Evolutionary conservation across 306 rosid genomes (phyloP), one percentile per base, ranked within the genome.

Genomic region (Fragaria vesca): DNA sequence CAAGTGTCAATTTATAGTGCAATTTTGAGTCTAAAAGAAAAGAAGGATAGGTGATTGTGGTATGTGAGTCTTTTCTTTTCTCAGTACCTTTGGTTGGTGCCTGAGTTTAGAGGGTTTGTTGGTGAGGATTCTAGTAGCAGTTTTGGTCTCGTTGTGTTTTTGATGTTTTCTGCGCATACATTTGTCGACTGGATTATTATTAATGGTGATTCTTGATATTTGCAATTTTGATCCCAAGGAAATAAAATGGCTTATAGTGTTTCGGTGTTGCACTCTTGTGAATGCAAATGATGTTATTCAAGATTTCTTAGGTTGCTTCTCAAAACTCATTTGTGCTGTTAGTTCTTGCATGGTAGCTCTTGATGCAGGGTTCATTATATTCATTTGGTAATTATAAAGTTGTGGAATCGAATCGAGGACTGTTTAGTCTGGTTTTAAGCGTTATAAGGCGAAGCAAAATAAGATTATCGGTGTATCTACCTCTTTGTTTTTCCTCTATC

Each of bases 91-190:
- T 46, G 86, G 75, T 74, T 81, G 81, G 79, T 73, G 81, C 80
- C 76, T 87, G 86, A 80, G 91, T 83, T 85, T 73, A 28, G 72
- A 85, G 91, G 89, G 86, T 30, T 87, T 83, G 96, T 80, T 89
- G 74, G 72, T 74, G 75, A 62, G 87, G 80, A 76, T 81, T 76
- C 57, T 73, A 81, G 75, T 86, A 42, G 55, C 85, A 76, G 76
- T 80, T 80, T 78, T 81, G 86, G 67, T 71, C 78, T 50, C 72
- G 11, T 62, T 77, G 60, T 70, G 76, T 72, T 75, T 45, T 52
- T 81, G 3, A 8, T 58, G 26, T 74, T 15, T 74, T 6, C 26
- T 58, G n/a, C 34, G 12, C 62, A 12, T 65, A 48, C 72, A 18
- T 80, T 80, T 69, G 17, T 42, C n/a, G 60, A 62, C 80, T 66